Base-by-base conservation (phyloP, 345 rosid genomes). In the Sonneratia caseolaris region DNA sequence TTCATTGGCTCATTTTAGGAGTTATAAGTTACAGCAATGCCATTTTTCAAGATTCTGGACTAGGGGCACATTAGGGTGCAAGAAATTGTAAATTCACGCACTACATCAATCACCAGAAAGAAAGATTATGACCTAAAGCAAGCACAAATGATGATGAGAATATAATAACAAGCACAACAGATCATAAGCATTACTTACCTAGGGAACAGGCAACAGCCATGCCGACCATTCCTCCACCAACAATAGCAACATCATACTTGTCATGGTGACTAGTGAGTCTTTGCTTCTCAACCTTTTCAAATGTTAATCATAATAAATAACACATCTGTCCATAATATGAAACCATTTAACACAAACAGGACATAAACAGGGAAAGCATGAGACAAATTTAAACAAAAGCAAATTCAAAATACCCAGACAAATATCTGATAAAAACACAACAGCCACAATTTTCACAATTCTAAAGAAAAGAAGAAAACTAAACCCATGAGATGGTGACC, bases 171-270 rank as follows among this genome's bases (percentile, higher is more conserved):
- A 38, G 49, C 27, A 37, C 42, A 37, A 70, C 59, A 53, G 3
- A 5, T 14, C 36, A 43, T 2, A 42, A 22, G 4, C 16, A 43
- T 13, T 68, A 69, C 81, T 61, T 74, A 91, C 98, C 97, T 49
- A 94, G 77, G 15, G 98, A 91, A 85, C 93, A 91, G 73, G 98
- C 97, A 64, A 94, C 78, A 78, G 97, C 92, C 83, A 94, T 86
- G 77, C 98, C 97, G 76, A 94, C 99, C 97, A 94, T 89, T 81
- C 97, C 97, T 69, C 97, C 97, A 32, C 99, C 97, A 57, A 91
- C 93, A 71, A 93, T 86, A 70, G 97, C 97, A 82, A 92, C 77
- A 75, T 94, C 97, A 75, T 87, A 88, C 64, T 82, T 87, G 8
- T 80, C 78, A 70, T 64, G 77, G 74, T 79, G 62, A 9, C 51